Evolutionary conservation across 192 early-diverging fungal genomes (phyloP).

Genomic region (Coemansia sp.): DNA sequence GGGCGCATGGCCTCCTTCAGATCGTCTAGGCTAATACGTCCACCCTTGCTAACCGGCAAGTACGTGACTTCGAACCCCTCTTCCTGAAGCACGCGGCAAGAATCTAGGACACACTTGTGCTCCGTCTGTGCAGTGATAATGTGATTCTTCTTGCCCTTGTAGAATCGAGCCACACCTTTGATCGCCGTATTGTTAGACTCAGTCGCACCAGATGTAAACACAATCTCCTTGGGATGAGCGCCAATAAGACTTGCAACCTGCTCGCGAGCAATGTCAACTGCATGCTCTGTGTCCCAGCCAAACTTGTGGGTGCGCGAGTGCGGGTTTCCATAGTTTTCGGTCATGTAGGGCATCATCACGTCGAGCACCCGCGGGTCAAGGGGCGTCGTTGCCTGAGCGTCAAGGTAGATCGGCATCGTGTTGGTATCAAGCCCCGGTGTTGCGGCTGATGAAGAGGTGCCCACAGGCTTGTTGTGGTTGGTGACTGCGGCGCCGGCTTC

Average conservation of each 20-base stretch:
- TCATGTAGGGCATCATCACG: slow-evolving; percentile 92
- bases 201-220: slow-evolving; percentile 95
- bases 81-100: slow-evolving; percentile 91
- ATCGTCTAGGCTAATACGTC: slow-evolving; percentile 76
- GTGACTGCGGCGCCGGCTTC: slow-evolving; percentile 18
- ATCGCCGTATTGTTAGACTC: slow-evolving; percentile 94
- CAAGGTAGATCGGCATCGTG: slow-evolving; percentile 83
- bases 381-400: slow-evolving; percentile 92
- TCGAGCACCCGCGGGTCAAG: slow-evolving; percentile 91
- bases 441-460: background rate
- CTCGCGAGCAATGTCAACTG: slow-evolving; percentile 83
- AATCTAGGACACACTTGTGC: slow-evolving; percentile 98
- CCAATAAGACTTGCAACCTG: slow-evolving; percentile 84
- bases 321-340: slow-evolving; percentile 90
- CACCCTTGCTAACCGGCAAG: slow-evolving; percentile 80
- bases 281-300: slow-evolving; percentile 94
- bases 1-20: slow-evolving; percentile 83
- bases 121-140: slow-evolving; percentile 97
- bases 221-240: slow-evolving; percentile 93
- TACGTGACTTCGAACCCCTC: slow-evolving; percentile 97
- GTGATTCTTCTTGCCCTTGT: slow-evolving; percentile 91
- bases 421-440: slow-evolving; percentile 6
- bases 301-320: slow-evolving; percentile 96
- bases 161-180: slow-evolving; percentile 95
- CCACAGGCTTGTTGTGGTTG: slow-evolving; percentile 44